phyloP scores from a whole-genome alignment of 345 rosid genomes.

The Eucalyptus viminalis region DNA sequence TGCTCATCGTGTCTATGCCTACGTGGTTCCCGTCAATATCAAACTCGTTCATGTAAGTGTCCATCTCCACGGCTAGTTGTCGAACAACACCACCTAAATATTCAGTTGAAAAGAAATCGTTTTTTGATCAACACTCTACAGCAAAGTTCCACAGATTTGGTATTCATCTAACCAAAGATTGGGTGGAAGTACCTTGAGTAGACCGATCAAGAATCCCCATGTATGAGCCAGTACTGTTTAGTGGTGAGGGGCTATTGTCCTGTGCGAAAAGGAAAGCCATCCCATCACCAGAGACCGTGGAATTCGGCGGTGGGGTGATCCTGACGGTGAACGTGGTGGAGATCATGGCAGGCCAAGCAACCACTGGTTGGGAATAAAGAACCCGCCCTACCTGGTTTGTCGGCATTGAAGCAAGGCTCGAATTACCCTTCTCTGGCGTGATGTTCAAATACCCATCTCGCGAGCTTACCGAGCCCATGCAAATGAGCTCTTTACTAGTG shows the following conservation, averaged over 20 bases:
- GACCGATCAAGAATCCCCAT: slow-evolving; percentile 17
- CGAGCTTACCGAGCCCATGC: slow-evolving; percentile 7
- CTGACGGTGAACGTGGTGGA: slow-evolving; percentile 19
- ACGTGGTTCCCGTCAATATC: slow-evolving; percentile 21
- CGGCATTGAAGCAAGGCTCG: background rate
- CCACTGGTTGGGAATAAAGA: slow-evolving; percentile 2
- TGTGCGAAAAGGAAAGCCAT: slow-evolving; percentile 18
- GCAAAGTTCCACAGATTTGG: background rate
- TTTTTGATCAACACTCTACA: background rate
- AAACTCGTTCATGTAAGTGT: slow-evolving; percentile 24
- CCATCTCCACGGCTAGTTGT: slow-evolving; percentile 23
- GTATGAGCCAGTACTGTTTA: slow-evolving; percentile 5
- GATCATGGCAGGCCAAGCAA: slow-evolving; percentile 22
- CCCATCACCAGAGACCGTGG: slow-evolving; percentile 9
- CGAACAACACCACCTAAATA: slow-evolving; percentile 3
- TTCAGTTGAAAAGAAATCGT: background rate
- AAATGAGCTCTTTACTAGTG: slow-evolving; percentile 3
- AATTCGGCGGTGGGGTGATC: slow-evolving; percentile 4
- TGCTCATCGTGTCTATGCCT: slow-evolving; percentile 13
- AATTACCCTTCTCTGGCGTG: slow-evolving; percentile 3
- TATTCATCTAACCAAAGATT: background rate
- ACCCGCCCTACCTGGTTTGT: slow-evolving; percentile 10
- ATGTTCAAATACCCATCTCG: slow-evolving; percentile 10
- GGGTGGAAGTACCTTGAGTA: slow-evolving; percentile 7
- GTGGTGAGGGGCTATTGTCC: slow-evolving; percentile 5